These are phyloP conservation scores for Pseudofabraea citricarpa DNA, from an alignment of 2,329 filamentous ascomycete species.

Conservation along the genomic window DNA sequence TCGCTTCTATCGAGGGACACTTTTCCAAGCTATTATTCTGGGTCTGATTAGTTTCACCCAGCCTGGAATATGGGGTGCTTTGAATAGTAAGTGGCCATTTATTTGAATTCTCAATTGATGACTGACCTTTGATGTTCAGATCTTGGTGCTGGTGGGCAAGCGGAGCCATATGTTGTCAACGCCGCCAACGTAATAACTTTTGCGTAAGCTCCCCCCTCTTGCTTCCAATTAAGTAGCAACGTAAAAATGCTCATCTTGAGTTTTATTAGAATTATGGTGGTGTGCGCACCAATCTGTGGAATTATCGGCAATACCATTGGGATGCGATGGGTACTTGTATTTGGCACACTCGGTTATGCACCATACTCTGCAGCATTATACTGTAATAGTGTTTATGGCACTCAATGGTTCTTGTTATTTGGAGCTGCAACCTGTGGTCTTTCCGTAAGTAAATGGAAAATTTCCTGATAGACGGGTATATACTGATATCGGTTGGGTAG, in stretches of 20 bases:
- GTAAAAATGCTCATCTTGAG: no score
- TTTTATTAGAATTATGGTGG: conserved; percentile 44
- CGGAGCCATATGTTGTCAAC: conserved; percentile 35
- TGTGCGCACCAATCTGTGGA: conserved; percentile 39
- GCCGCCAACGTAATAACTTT: conserved; percentile 48
- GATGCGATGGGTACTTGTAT: conserved; percentile 32
- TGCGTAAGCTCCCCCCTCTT: neutral
- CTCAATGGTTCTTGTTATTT: conserved; percentile 60
- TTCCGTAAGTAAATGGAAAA: conserved; percentile 37
- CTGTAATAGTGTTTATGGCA: conserved; percentile 63
- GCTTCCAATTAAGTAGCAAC: no score
- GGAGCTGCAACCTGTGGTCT: conserved; percentile 65
- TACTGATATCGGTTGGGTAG: neutral
- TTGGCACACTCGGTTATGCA: conserved; percentile 66
- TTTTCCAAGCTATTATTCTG: conserved; percentile 65
- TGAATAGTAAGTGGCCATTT: conserved; percentile 50
- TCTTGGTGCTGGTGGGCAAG: conserved; percentile 36
- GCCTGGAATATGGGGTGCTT: conserved; percentile 64
- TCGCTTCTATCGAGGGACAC: conserved; percentile 64
- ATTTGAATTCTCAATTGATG: neutral
- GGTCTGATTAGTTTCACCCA: conserved; percentile 65
- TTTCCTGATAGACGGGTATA: neutral
- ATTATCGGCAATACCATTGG: conserved; percentile 45
- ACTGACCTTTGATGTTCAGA: conserved; percentile 20
- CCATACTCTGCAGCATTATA: conserved; percentile 66